A percentile compares a stretch with the other conserved stretches of the same genome.
These are phyloP conservation scores for Monsonia emarginata DNA, from an alignment of 441 rosid genomes.

Conservation along the genomic window DNA sequence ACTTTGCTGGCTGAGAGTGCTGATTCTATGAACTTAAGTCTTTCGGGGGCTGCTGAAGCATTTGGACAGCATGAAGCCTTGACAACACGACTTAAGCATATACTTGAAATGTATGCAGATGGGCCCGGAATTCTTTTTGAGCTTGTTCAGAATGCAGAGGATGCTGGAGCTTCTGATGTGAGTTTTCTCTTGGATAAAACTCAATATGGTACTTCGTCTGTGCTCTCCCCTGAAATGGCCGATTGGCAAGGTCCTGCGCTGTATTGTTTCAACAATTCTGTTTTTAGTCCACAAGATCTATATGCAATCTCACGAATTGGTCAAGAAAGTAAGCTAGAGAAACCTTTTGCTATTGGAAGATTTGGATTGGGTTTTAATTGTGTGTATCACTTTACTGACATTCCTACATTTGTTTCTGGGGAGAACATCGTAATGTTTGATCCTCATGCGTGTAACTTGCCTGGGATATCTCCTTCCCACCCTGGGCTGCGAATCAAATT, in stretches of 20 bases:
- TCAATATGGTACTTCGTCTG: slow-evolving; percentile 92
- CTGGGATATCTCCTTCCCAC: slow-evolving; percentile 94
- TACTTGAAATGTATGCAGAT: slow-evolving; percentile 99
- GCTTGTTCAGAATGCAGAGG: slow-evolving; percentile 95
- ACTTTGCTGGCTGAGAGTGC: slow-evolving; percentile 96
- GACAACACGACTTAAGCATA: slow-evolving; percentile 94
- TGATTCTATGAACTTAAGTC: slow-evolving; percentile 92
- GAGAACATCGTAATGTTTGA: slow-evolving; percentile 97
- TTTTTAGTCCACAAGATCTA: slow-evolving; percentile 91
- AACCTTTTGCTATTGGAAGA: slow-evolving; percentile 94
- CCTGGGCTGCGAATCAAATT: slow-evolving; percentile 94
- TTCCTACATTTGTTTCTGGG: slow-evolving; percentile 93
- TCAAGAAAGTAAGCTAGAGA: slow-evolving; percentile 97
- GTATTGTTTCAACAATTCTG: slow-evolving; percentile 90
- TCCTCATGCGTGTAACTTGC: slow-evolving; percentile 93
- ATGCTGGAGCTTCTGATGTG: slow-evolving; percentile 97
- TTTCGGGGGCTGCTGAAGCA: slow-evolving; percentile 96
- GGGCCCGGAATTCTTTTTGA: slow-evolving; percentile 98
- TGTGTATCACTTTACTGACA: slow-evolving; percentile 95
- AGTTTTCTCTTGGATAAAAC: slow-evolving; percentile 85
- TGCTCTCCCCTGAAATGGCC: slow-evolving; percentile 98
- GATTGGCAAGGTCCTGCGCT: slow-evolving; percentile 99
- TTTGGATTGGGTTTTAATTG: slow-evolving; percentile 97
- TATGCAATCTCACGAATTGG: slow-evolving; percentile 98
- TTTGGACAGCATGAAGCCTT: slow-evolving; percentile 99